Base-by-base conservation (phyloP, 2,329 filamentous ascomycete genomes). In the Thielaviopsis musarum region DNA sequence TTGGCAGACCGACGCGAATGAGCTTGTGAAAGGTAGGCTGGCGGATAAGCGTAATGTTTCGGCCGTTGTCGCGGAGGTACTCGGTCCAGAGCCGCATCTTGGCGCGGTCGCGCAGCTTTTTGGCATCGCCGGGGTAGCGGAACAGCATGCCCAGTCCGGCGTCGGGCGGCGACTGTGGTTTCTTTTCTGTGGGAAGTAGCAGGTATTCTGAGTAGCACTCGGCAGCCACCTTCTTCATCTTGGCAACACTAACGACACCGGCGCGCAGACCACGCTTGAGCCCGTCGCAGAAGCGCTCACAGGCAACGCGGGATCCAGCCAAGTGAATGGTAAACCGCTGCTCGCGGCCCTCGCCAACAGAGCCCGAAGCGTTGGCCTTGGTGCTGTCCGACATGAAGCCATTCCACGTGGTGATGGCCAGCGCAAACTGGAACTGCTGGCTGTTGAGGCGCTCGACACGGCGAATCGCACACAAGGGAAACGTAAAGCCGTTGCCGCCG, bases 81-180 rank as follows among this genome's bases (percentile, higher is more conserved):
- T 98, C 93, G 61, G 88, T 89, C 93, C 93, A 98, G 49, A 98
- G 74, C 53, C 93, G 81, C 87, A 98, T 97, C 75, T 98, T 98
- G 68, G 91, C 95, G 60, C 90, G 81, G 70, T 98, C 93, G 65
- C 93, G 81, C 62, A 97, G 78, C 72, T 97, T 97, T 68, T 91
- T 88, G 45, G 91, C 82, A 73, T 98, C 94, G 60, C 93, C 93
- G 1, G 93, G 93, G 68, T 98, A 98, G 67, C 86, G 84, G 71
- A 96, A 98, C 15, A 94, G 64, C 80, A 94, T 88, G 41, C 93
- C 93, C 41, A 98, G 75, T 1, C 93, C 93, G 22, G 91, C 93
- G 71, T 98, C 91, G n/a, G 93, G 91, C 0, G 71, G 71, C 3
- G 57, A 65, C 17, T 57, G 26, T 19, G 60, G 60, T 48, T 62